A percentile compares a stretch with the other conserved stretches of the same genome.
These are phyloP conservation scores for Schrenkiella parvula DNA, from an alignment of 345 rosid species.

Conservation along the genomic window DNA sequence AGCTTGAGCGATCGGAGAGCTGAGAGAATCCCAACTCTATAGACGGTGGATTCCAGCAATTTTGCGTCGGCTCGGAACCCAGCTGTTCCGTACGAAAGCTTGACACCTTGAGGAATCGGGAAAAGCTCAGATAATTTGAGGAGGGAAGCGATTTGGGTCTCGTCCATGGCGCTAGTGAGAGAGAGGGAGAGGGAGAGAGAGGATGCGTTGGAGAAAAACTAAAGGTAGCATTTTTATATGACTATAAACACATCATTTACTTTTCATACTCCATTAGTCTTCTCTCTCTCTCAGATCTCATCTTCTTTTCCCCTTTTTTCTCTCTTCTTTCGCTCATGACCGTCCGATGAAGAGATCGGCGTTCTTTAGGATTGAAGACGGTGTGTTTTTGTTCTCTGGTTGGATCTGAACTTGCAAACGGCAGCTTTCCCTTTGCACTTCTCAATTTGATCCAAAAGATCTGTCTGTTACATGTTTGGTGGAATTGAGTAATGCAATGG, in stretches of 20 bases:
- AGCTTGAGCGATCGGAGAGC: conserved; percentile 82
- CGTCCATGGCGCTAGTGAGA: conserved; percentile 47
- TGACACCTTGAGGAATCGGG: conserved; percentile 59
- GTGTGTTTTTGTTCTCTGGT: no score
- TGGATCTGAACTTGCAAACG: neutral
- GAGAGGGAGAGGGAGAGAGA: neutral
- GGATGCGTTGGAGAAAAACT: neutral
- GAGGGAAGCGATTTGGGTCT: conserved; percentile 45
- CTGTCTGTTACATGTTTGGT: neutral
- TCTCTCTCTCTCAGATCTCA: neutral
- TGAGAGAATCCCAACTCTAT: conserved; percentile 75
- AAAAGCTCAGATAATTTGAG: conserved; percentile 47
- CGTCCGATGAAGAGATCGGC: neutral
- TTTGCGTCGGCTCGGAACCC: conserved; percentile 84
- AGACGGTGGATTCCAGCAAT: conserved; percentile 64
- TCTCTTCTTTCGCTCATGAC: neutral
- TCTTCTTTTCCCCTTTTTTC: neutral
- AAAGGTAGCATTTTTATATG: conserved; percentile 3
- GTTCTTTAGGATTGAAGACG: neutral
- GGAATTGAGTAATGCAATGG: neutral
- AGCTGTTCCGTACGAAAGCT: conserved; percentile 81
- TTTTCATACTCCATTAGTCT: neutral
- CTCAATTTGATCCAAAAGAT: neutral
- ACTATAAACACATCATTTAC: neutral
- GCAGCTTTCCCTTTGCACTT: neutral